phyloP scores from a whole-genome alignment of 1,284 basidiomycete species.

The Austroboletus niveus region DNA sequence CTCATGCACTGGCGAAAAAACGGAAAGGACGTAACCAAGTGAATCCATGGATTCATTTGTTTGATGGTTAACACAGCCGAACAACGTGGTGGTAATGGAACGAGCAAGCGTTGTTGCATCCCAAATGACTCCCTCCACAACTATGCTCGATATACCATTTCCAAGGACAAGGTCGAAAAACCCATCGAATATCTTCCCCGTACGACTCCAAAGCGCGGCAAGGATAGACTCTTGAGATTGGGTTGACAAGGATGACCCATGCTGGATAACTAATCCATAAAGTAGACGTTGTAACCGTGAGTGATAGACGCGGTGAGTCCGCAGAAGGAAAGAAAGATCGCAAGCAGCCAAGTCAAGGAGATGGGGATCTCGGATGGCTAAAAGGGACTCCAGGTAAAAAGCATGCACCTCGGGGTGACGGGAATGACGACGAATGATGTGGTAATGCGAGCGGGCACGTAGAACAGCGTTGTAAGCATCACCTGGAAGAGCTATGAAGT shows the following conservation, averaged over 20 bases:
- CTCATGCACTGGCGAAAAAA: conserved; percentile 15
- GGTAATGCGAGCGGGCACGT: conserved; percentile 24
- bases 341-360: conserved; percentile 17
- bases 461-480: conserved; percentile 9
- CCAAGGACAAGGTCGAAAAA: background rate
- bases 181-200: background rate
- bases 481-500: conserved; percentile 11
- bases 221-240: conserved; percentile 21
- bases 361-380: conserved; percentile 19
- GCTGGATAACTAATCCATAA: conserved; percentile 24
- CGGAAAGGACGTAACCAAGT: conserved; percentile 8
- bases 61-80: conserved; percentile 1
- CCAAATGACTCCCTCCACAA: background rate
- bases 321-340: conserved; percentile 21
- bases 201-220: conserved; percentile 25
- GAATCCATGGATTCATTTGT: background rate
- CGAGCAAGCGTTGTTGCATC: conserved; percentile 16
- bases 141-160: background rate
- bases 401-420: conserved; percentile 26
- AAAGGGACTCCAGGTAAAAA: conserved; percentile 24
- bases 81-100: conserved; percentile 14
- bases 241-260: conserved; percentile 11
- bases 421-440: conserved; percentile 27
- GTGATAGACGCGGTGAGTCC: conserved; percentile 24
- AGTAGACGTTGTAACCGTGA: conserved; percentile 29